Base-by-base conservation (phyloP, 805 yeast genomes). In the Starmerella gropengiesseri region DNA sequence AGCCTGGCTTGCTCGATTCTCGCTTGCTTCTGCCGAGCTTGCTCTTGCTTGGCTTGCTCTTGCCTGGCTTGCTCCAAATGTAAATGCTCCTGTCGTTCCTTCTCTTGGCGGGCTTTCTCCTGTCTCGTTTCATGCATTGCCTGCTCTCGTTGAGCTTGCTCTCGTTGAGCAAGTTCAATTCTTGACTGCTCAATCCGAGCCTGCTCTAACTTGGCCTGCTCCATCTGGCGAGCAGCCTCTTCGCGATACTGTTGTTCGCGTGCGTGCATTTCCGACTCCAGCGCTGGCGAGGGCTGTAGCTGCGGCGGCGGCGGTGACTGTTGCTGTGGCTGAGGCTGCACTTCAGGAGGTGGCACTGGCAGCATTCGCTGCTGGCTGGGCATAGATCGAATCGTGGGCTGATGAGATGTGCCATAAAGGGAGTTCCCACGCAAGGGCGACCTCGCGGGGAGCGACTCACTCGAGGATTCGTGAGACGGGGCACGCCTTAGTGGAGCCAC, bases 241-340 rank as follows among this genome's bases (percentile, higher is more conserved):
- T 34, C 37, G n/a, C 28, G 12, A 17, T 34, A 34, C 3, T 29
- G 37, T 16, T 34, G 37, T 16, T 34, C 37, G 5, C 37, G 37
- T 5, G 21, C 21, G 9, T 23, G 28, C 5, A 34, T 23, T 3
- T 20, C 21, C 17, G 33, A 22, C n/a, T 27, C 32, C 3, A 21
- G 31, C 11, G 17, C 21, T 13, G 26, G 41, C 2, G 31, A 36
- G 21, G 27, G 34, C 21, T 19, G 33, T 8, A 29, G 13, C 12
- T n/a, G n/a, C n/a, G n/a, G n/a, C n/a, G n/a, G n/a, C n/a, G n/a
- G n/a, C n/a, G n/a, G n/a, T n/a, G n/a, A n/a, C n/a, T n/a, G n/a
- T n/a, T n/a, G n/a, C n/a, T n/a, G n/a, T n/a, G n/a, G n/a, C n/a
- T n/a, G n/a, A n/a, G n/a, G n/a, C n/a, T n/a, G n/a, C n/a, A n/a